phyloP scores from a whole-genome alignment of 805 yeast genomes.

The Kodamaea hsintzibuensis region DNA sequence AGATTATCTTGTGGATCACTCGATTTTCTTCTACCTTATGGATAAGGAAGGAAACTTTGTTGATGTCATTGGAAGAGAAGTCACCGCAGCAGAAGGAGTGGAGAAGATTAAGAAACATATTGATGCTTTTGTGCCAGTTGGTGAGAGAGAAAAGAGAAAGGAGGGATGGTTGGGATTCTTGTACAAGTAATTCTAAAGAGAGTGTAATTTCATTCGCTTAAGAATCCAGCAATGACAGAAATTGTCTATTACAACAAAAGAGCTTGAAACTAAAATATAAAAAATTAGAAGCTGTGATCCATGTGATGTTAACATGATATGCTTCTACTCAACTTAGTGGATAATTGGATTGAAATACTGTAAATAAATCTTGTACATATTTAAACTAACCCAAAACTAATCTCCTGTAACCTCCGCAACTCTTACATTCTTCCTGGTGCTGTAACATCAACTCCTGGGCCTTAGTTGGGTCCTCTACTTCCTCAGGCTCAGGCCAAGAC shows the following conservation, averaged over 20 bases:
- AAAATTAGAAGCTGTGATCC: too few relatives aligned
- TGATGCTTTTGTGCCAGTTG: conserved; percentile 71
- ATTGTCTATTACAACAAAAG: too few relatives aligned
- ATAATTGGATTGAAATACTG: neutral
- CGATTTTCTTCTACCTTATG: conserved; percentile 95
- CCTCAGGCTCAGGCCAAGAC: conserved; percentile 48
- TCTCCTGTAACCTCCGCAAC: conserved; percentile 51
- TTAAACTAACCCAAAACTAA: conserved; percentile 21
- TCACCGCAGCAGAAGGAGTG: conserved; percentile 74
- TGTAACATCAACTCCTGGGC: conserved; percentile 49
- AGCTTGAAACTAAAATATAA: too few relatives aligned
- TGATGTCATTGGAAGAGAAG: conserved; percentile 92
- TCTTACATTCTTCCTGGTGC: conserved; percentile 48
- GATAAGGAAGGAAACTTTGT: conserved; percentile 97
- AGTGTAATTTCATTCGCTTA: too few relatives aligned
- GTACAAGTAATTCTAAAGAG: conserved; percentile 36
- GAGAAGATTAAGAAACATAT: conserved; percentile 75
- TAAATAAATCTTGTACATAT: conserved; percentile 1
- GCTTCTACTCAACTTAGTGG: too few relatives aligned
- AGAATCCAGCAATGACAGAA: too few relatives aligned
- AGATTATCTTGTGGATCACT: conserved; percentile 95
- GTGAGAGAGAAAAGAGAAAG: conserved; percentile 65
- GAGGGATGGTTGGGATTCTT: conserved; percentile 60
- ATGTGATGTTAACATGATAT: too few relatives aligned
- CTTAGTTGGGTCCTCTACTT: conserved; percentile 46